Evolutionary conservation across 192 early-diverging fungal species (phyloP), one percentile per base, ranked within the genome.

Genomic region (Entomortierella chlamydospora): DNA sequence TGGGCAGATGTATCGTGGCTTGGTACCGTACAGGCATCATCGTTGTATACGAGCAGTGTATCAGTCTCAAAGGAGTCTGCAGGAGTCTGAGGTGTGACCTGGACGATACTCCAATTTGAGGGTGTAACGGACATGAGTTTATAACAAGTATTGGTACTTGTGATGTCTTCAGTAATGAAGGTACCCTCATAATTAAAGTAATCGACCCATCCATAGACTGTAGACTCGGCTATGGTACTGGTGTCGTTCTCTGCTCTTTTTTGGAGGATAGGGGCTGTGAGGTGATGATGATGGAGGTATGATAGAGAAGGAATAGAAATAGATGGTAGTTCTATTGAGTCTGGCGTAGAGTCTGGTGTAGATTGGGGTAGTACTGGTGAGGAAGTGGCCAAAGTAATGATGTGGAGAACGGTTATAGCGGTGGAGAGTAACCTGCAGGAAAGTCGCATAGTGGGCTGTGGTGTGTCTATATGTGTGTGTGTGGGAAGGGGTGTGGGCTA

Each of bases 31-130:
- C 52, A 54, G 11, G 18, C 4, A 4, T 3, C 1, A 54, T 54
- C 52, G 26, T 26, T 54, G 25, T 7, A 54, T 4, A 54, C 2
- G 23, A 7, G 4, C 4, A 54, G 52, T 29, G 9, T 2, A 54
- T 54, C 52, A 9, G 2, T 22, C 11, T 54, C 52, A 7, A 7
- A 5, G 29, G 31, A 20, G 8, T 56, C 13, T 2, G 15, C 26
- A 23, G 30, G 1, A 7, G 26, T n/a, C 17, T 28, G 29, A 28
- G 62, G 62, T 28, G 26, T 52, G 28, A 73, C 51, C 12, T 53
- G 31, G 33, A 73, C 10, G 39, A 73, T 73, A 9, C 56, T 49
- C 71, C 71, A 73, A 17, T 20, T 20, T n/a, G n/a, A n/a, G n/a
- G n/a, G n/a, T 2, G 39, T 39, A 17, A 49, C 29, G 34, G 60